Evolutionary conservation across 2,329 filamentous ascomycete species (phyloP).

Genomic region (Aspergillus fijiensis): DNA sequence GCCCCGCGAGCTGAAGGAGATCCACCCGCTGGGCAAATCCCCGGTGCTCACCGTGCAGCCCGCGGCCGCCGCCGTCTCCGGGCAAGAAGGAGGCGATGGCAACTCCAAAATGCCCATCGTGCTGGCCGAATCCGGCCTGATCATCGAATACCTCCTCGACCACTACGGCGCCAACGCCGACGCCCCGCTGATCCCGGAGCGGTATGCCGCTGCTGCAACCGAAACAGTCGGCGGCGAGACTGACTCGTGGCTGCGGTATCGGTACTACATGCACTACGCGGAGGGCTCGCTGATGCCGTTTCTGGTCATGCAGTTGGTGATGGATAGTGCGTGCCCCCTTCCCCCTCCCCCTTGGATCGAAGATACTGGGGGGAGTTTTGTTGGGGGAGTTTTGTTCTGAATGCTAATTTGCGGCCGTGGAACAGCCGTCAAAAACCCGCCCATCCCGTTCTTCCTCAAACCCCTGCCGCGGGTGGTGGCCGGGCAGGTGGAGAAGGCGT

Average conservation of each 20-base stretch:
- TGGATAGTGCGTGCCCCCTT: conserved; percentile 49
- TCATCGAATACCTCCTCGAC: conserved; percentile 79
- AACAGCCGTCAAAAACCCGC: conserved; percentile 49
- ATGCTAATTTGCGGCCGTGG: no score
- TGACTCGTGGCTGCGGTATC: conserved; percentile 60
- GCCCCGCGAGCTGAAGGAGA: conserved; percentile 69
- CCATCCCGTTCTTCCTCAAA: conserved; percentile 68
- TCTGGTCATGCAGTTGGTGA: conserved; percentile 64
- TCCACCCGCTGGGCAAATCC: conserved; percentile 86
- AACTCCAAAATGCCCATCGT: conserved; percentile 51
- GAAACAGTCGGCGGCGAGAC: conserved; percentile 56
- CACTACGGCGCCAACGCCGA: conserved; percentile 50
- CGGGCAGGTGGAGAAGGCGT: conserved; percentile 41
- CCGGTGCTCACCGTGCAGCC: conserved; percentile 69
- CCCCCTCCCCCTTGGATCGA: no score
- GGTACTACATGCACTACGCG: conserved; percentile 76
- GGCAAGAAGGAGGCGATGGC: no score
- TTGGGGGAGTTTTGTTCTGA: no score
- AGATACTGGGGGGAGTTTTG: no score
- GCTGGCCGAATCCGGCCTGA: conserved; percentile 77
- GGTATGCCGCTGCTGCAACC: conserved; percentile 49
- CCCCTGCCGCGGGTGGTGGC: conserved; percentile 61
- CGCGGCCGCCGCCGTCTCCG: conserved; percentile 18
- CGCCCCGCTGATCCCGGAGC: conserved; percentile 49
- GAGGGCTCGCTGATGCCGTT: conserved; percentile 81